phyloP scores from a whole-genome alignment of 257 asterid species.

The Striga asiatica region DNA sequence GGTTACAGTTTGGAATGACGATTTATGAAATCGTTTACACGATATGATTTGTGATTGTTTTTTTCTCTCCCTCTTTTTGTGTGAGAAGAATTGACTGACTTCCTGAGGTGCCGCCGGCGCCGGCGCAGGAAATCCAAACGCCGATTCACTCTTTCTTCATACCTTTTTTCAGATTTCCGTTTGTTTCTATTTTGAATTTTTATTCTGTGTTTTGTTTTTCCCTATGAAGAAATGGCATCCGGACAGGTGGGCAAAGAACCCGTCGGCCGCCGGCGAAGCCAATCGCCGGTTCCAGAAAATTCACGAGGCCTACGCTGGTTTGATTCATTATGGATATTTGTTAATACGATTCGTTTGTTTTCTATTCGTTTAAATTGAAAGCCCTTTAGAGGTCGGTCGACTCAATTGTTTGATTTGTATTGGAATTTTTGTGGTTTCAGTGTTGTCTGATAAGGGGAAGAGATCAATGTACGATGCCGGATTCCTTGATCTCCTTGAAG shows the following conservation, averaged over 20 bases:
- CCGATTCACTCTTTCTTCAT: neutral
- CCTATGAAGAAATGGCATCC: constrained; percentile 66
- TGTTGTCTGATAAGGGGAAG: constrained; percentile 71
- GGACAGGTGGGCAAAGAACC: constrained; percentile 61
- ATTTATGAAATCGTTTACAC: no score
- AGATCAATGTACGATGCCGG: constrained; percentile 91
- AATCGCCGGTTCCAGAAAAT: constrained; percentile 63
- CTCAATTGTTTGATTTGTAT: constrained; percentile 7
- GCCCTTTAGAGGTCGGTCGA: neutral
- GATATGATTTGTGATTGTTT: no score
- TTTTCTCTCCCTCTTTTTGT: no score
- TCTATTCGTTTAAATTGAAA: neutral
- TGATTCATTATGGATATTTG: constrained; percentile 19
- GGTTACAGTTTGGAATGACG: no score
- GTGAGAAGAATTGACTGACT: no score
- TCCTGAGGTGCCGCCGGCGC: no score
- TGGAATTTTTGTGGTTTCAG: constrained; percentile 31
- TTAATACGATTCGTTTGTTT: neutral
- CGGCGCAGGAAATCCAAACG: neutral
- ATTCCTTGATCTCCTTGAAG: constrained; percentile 69
- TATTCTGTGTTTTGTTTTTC: neutral
- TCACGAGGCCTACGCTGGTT: constrained; percentile 80
- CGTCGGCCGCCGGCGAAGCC: constrained; percentile 62
- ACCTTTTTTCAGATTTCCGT: neutral
- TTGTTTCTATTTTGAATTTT: no score